phyloP scores from a whole-genome alignment of 1,284 basidiomycete species.

The Ceratobasidium papillatum region DNA sequence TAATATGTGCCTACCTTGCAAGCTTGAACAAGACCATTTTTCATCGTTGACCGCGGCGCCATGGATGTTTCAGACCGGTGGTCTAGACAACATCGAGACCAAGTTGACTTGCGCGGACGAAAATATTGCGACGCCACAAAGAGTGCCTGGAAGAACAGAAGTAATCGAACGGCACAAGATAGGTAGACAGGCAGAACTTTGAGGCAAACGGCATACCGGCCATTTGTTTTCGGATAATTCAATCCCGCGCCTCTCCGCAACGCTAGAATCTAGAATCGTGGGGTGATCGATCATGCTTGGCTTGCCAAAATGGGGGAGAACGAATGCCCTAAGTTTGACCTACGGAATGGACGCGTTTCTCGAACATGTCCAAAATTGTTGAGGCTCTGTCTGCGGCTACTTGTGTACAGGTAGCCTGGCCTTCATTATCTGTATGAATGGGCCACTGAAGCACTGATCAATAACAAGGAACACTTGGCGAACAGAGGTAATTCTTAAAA shows the following conservation, averaged over 20 bases:
- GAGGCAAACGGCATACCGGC: conserved; percentile 5
- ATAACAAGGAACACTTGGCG: too few relatives aligned
- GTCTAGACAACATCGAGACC: background rate
- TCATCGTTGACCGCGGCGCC: background rate
- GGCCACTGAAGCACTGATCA: background rate
- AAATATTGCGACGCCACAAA: background rate
- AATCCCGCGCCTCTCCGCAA: background rate
- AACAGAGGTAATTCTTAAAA: background rate
- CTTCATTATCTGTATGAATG: too few relatives aligned
- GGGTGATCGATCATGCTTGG: background rate
- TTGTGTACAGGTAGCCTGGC: too few relatives aligned
- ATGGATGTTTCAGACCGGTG: background rate
- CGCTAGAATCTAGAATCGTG: background rate
- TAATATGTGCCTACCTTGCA: background rate
- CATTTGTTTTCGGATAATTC: background rate
- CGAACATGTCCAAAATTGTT: background rate
- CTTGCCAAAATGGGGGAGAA: conserved; percentile 2
- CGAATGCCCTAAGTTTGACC: background rate
- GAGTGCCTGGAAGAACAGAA: conserved; percentile 2
- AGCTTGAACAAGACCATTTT: background rate
- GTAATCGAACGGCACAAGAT: background rate
- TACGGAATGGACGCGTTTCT: conserved; percentile 1
- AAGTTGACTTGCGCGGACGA: conserved; percentile 3
- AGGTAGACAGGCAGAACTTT: conserved; percentile 9
- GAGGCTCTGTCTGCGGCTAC: background rate